Evolutionary conservation across 495 filamentous ascomycete species (phyloP), one percentile per base, ranked within the genome.

Genomic region (Aspergillus taichungensis): DNA sequence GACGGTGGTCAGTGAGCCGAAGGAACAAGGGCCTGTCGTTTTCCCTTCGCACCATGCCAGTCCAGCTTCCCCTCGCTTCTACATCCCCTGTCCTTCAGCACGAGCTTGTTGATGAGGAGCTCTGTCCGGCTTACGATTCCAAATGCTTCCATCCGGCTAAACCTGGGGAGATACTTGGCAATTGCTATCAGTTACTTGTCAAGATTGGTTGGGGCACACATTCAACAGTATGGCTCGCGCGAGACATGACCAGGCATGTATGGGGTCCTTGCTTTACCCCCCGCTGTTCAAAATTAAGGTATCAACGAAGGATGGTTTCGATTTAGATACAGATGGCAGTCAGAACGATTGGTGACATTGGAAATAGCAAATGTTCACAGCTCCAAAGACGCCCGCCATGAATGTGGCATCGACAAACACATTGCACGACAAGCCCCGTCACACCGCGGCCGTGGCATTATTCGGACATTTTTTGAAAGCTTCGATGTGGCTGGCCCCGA

Each of bases 331-430:
- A 18, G 47, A 39, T 56, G 49, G 50, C 45, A 57, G 12, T n/a
- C 51, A 9, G 45, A 60, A 33, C 46, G 33, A n/a, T 46, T 53
- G 27, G 56, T 63, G n/a, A 47, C 59, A 31, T 13, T 71, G 8
- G 66, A 68, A 44, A 59, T 66, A 11, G 52, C 40, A 27, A 42
- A 50, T 46, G n/a, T n/a, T n/a, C n/a, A n/a, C n/a, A n/a, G n/a
- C n/a, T 12, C 18, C 14, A 34, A 33, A n/a, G 38, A 42, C 8
- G 43, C 50, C 14, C 11, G 51, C 5, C 45, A 57, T 42, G 66
- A 67, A 36, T 31, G 54, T 7, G 43, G 58, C 7, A 54, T 69
- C 13, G 52, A 52, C n/a, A 30, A 45, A 18, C 46, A 54, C 31
- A 52, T 67, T 28, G 31, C 46, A 1, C 28, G 39, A 11, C 36